These are phyloP conservation scores for Seiridium unicorne DNA, from an alignment of 2,329 filamentous ascomycete genomes.

Conservation along the genomic window DNA sequence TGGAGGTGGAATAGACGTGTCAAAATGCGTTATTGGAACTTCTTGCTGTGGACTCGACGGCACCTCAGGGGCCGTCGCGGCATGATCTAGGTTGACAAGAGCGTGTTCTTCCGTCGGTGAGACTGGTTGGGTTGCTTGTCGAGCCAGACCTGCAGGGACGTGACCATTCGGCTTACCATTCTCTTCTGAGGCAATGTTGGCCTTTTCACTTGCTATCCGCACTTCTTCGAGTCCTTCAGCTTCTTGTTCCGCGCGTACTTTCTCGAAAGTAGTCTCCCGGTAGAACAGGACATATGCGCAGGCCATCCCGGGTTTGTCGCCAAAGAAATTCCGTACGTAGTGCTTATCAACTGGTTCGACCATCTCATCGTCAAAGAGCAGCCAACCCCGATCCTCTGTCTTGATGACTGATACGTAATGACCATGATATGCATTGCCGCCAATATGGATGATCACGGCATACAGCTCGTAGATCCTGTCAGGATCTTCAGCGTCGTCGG, in stretches of 20 bases:
- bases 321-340: conserved; percentile 96
- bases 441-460: conserved; percentile 95
- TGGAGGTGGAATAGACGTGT: conserved; percentile 15
- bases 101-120: conserved; percentile 45
- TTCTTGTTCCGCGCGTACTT: conserved; percentile 75
- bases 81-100: conserved; percentile 63
- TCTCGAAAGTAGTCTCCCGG: conserved; percentile 78
- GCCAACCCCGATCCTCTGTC: conserved; percentile 91
- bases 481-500: conserved; percentile 89
- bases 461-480: conserved; percentile 96
- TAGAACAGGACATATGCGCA: conserved; percentile 98
- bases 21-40: conserved; percentile 26
- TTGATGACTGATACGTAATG: conserved; percentile 99
- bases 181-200: conserved; percentile 49
- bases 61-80: conserved; percentile 58
- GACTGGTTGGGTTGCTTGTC: conserved; percentile 49
- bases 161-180: conserved; percentile 44
- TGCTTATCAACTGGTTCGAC: conserved; percentile 96
- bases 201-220: conserved; percentile 53
- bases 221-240: conserved; percentile 69
- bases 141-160: conserved; percentile 38
- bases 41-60: conserved; percentile 20
- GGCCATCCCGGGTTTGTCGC: conserved; percentile 84
- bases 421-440: conserved; percentile 93
- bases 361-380: conserved; percentile 97